Conservation (phyloP, 768 basidiomycete genomes). For the Leccinum subgranulosum region DNA sequence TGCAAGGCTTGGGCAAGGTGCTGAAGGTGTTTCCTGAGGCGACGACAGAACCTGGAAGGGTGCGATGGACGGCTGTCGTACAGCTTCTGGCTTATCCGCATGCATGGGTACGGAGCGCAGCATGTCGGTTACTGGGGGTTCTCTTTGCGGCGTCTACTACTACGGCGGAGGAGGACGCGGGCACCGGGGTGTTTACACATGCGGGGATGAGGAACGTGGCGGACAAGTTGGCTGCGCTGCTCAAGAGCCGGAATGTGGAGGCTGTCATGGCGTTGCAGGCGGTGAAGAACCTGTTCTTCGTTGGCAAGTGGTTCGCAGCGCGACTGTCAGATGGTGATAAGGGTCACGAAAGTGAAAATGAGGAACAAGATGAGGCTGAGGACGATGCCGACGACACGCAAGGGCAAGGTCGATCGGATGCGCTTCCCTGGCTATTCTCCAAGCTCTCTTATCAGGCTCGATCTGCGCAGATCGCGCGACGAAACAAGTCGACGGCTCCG, state of each 20-base stretch:
- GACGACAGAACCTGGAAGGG: constrained; percentile 40
- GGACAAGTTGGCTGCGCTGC: constrained; percentile 67
- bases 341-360: constrained; percentile 15
- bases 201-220: constrained; percentile 66
- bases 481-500: constrained; percentile 46
- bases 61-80: constrained; percentile 64
- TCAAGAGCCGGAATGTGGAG: constrained; percentile 80
- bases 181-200: constrained; percentile 49
- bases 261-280: constrained; percentile 73
- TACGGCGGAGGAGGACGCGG: neutral
- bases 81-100: constrained; percentile 83
- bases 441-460: constrained; percentile 86
- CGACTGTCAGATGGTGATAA: constrained; percentile 30
- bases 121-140: constrained; percentile 71
- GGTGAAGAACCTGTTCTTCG: constrained; percentile 89
- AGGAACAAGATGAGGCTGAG: constrained; percentile 25
- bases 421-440: constrained; percentile 91
- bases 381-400: neutral
- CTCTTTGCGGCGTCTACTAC: constrained; percentile 57
- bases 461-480: constrained; percentile 68
- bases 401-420: constrained; percentile 35
- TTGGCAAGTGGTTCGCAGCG: constrained; percentile 79
- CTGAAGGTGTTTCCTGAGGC: constrained; percentile 54
- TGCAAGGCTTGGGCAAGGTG: constrained; percentile 64
- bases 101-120: constrained; percentile 86